A percentile compares a stretch with the other conserved stretches of the same genome.
phyloP scores from a whole-genome alignment of 1,284 basidiomycete species.

The Trichosporon coremiiforme region DNA sequence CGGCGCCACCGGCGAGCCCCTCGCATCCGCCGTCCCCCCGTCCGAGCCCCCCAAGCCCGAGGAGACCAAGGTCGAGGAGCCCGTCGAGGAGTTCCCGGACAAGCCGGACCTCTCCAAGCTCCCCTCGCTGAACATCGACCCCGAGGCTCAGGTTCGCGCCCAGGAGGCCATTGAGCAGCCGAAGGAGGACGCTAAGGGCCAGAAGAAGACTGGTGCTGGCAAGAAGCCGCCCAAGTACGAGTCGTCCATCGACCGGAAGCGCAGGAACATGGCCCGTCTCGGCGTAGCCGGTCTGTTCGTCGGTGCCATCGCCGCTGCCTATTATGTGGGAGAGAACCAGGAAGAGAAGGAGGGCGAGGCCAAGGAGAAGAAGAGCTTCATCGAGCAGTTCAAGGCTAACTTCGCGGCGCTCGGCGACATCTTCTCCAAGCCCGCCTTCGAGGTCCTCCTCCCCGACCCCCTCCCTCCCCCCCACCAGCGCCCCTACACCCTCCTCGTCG shows the following conservation, averaged over 20 bases:
- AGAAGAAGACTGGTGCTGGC: slow-evolving; percentile 26
- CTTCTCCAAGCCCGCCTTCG: slow-evolving; percentile 90
- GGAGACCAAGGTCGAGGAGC: slow-evolving; percentile 10
- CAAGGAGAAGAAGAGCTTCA: slow-evolving; percentile 56
- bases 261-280: slow-evolving; percentile 63
- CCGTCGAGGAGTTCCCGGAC: slow-evolving; percentile 29
- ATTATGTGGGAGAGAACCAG: slow-evolving; percentile 65
- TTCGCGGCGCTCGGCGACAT: slow-evolving; percentile 50
- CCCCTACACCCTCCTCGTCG: slow-evolving; percentile 88
- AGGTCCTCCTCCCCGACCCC: slow-evolving; percentile 85
- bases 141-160: slow-evolving; percentile 34
- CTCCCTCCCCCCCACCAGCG: slow-evolving; percentile 81
- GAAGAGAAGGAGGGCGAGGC: slow-evolving; percentile 24
- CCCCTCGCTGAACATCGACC: slow-evolving; percentile 57
- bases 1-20: slow-evolving; percentile 16
- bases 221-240: slow-evolving; percentile 46
- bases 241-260: slow-evolving; percentile 70
- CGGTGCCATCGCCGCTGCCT: slow-evolving; percentile 62
- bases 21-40: slow-evolving; percentile 23
- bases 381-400: slow-evolving; percentile 43
- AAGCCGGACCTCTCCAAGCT: slow-evolving; percentile 49
- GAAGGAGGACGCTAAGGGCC: slow-evolving; percentile 33
- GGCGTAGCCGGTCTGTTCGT: slow-evolving; percentile 58
- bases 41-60: slow-evolving; percentile 32
- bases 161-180: slow-evolving; percentile 37